These are phyloP conservation scores for Paramecium tetraurelia DNA, from an alignment of 73 alveolate genomes.

Conservation along the genomic window DNA sequence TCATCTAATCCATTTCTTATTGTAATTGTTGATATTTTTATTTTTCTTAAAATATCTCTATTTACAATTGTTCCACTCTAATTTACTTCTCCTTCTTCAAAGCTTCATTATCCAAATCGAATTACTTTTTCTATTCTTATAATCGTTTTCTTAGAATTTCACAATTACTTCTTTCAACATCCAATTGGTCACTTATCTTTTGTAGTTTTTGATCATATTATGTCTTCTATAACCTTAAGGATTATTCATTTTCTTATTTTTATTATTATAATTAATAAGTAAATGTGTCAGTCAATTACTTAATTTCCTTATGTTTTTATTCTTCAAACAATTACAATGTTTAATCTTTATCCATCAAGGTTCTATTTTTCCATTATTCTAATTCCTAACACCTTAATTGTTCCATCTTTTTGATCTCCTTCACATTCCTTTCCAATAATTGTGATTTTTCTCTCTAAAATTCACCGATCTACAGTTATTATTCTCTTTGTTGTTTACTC, in stretches of 20 bases:
- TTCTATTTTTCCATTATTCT: constrained; percentile 22
- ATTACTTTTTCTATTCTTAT: constrained; percentile 30
- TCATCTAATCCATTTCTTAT: constrained; percentile 42
- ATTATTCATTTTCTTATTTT: not conserved
- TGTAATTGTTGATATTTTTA: not conserved
- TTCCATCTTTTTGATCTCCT: constrained; percentile 16
- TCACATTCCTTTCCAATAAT: not conserved
- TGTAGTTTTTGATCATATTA: not conserved
- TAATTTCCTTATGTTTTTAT: not conserved
- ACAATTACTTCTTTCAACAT: constrained; percentile 33
- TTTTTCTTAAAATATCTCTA: not conserved
- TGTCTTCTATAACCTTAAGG: not conserved
- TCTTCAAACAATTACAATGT: not conserved
- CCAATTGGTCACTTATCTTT: not conserved
- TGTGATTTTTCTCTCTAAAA: not conserved
- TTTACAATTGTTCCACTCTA: constrained; percentile 32
- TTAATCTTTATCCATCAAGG: constrained; percentile 29
- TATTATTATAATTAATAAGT: not conserved
- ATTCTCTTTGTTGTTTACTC: constrained; percentile 7
- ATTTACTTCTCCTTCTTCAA: constrained; percentile 2
- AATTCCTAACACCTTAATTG: not conserved
- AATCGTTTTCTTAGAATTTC: constrained; percentile 20
- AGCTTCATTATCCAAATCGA: constrained; percentile 21
- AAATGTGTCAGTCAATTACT: not conserved
- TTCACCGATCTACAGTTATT: not conserved